Conservation (phyloP, 2,329 filamentous ascomycete genomes). For the Verticillium longisporum region DNA sequence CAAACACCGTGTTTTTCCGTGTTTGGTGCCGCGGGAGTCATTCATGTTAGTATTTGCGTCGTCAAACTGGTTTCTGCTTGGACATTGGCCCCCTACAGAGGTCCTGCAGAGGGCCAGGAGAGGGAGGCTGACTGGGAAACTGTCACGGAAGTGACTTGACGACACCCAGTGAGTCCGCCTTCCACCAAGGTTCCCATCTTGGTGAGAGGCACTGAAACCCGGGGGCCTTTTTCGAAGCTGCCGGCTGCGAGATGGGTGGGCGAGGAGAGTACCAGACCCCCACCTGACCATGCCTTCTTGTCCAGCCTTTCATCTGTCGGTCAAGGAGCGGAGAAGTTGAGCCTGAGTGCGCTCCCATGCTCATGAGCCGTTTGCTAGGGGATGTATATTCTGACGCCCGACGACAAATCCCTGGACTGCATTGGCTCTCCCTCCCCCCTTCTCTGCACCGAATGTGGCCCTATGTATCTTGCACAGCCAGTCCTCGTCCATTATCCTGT, state of each 20-base stretch:
- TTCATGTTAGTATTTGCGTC: conserved; percentile 30
- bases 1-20: conserved; percentile 20
- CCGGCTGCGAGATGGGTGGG: not conserved
- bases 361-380: not conserved
- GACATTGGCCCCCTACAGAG: not conserved
- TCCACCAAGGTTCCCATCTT: conserved; percentile 21
- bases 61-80: conserved; percentile 28
- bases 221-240: conserved; percentile 18
- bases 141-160: conserved; percentile 6
- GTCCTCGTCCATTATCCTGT: not conserved
- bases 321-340: conserved; percentile 4
- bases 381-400: not conserved
- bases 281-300: not conserved
- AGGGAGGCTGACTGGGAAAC: not conserved
- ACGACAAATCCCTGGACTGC: not conserved
- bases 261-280: not conserved
- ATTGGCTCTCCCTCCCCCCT: not conserved
- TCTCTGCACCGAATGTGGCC: not conserved
- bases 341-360: not conserved
- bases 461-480: not conserved
- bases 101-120: not conserved
- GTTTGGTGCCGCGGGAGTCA: conserved; percentile 26
- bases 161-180: conserved; percentile 23
- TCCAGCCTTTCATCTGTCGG: not conserved
- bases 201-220: conserved; percentile 32